Percentiles rank a stretch among this genome's conserved stretches.
phyloP scores from a whole-genome alignment of 2,329 filamentous ascomycete genomes.

The Diaporthe batatas region DNA sequence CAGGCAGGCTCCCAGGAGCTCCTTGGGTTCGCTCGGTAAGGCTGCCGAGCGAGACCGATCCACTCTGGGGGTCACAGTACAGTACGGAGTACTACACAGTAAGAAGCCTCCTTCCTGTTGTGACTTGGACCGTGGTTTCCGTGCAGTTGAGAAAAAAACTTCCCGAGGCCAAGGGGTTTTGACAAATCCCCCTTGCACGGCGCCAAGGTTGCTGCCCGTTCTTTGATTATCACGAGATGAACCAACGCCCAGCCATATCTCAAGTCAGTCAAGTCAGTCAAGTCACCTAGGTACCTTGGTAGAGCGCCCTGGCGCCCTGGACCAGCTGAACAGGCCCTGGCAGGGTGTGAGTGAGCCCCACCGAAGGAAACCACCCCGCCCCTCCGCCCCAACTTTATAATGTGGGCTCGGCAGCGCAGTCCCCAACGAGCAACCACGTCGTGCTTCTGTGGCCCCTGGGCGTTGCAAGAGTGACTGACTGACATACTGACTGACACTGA shows the following conservation, averaged over 20 bases:
- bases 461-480: too few relatives aligned
- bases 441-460: too few relatives aligned
- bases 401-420: constrained; percentile 28
- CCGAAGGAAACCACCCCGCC: neutral
- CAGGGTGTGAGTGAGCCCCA: constrained; percentile 2
- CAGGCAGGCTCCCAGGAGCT: neutral
- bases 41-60: constrained; percentile 27
- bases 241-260: neutral
- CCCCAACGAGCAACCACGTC: neutral
- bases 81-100: too few relatives aligned
- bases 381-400: constrained; percentile 21
- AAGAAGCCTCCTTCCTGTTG: constrained; percentile 1
- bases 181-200: constrained; percentile 20
- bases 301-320: too few relatives aligned
- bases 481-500: too few relatives aligned
- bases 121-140: neutral
- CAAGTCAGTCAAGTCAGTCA: too few relatives aligned
- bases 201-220: constrained; percentile 16
- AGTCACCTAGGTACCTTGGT: too few relatives aligned
- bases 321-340: constrained; percentile 6
- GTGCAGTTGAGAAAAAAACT: neutral
- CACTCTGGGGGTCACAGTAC: neutral
- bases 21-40: constrained; percentile 21
- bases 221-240: neutral
- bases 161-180: constrained; percentile 3